These are phyloP conservation scores for Tylopilus plumbeoviolaceoides DNA, from an alignment of 768 basidiomycete species.

Conservation along the genomic window DNA sequence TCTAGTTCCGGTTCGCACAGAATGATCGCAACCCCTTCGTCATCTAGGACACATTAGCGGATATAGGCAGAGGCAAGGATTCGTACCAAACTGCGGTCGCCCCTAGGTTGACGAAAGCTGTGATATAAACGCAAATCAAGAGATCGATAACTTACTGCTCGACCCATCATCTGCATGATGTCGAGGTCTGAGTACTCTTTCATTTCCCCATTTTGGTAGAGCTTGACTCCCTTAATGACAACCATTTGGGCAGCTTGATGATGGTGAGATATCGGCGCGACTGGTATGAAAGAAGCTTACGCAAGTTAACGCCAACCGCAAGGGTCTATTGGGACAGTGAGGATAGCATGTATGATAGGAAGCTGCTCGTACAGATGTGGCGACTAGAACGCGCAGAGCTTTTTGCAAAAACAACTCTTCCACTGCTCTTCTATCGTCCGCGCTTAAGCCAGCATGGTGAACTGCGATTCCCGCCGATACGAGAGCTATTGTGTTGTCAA, in stretches of 20 bases:
- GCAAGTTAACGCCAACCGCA: constrained; percentile 94
- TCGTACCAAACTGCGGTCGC: constrained; percentile 82
- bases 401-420: constrained; percentile 73
- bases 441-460: constrained; percentile 84
- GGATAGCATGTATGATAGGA: neutral
- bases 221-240: constrained; percentile 86
- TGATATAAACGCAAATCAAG: neutral
- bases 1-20: constrained; percentile 74
- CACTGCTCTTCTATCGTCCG: constrained; percentile 66
- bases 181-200: constrained; percentile 90
- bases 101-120: constrained; percentile 44
- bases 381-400: constrained; percentile 62
- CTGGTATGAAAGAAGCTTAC: constrained; percentile 39
- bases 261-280: neutral
- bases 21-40: constrained; percentile 79
- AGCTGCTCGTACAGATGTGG: constrained; percentile 67
- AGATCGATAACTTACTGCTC: constrained; percentile 56
- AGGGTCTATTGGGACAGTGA: constrained; percentile 61
- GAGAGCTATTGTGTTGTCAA: constrained; percentile 43
- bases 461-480: constrained; percentile 76
- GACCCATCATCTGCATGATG: constrained; percentile 93
- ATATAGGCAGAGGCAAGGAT: neutral
- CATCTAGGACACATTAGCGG: constrained; percentile 46
- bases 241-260: constrained; percentile 83
- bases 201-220: constrained; percentile 64